Evolutionary conservation across 768 basidiomycete species (phyloP).

Genomic region (Wakefieldia striispora): DNA sequence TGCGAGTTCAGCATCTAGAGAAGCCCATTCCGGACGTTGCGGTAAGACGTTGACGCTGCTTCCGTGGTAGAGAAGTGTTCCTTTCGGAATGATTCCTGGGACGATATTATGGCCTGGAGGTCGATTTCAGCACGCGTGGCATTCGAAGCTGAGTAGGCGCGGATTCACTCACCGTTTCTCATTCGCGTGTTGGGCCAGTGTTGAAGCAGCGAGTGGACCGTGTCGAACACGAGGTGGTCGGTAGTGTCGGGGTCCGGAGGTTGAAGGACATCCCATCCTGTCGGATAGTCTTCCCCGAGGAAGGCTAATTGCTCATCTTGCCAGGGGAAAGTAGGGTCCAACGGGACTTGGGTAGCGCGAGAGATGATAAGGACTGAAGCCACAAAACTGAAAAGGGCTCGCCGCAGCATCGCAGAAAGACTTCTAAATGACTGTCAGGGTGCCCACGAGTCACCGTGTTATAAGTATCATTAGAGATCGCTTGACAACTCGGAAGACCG

Average conservation of each 20-base stretch:
- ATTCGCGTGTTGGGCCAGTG: too few relatives aligned
- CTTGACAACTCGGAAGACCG: too few relatives aligned
- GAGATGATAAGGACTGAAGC: neutral
- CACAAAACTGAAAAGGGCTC: neutral
- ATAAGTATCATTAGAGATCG: too few relatives aligned
- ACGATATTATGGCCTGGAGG: too few relatives aligned
- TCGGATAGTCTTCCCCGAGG: neutral
- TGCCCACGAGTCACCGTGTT: too few relatives aligned
- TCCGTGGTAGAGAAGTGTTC: constrained; percentile 34
- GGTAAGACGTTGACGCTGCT: constrained; percentile 21
- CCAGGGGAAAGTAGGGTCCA: neutral
- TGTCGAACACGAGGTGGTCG: constrained; percentile 34
- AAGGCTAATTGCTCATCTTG: neutral
- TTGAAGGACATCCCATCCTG: constrained; percentile 21
- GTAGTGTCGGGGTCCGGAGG: constrained; percentile 26
- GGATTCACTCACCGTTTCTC: constrained; percentile 32
- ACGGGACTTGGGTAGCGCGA: neutral
- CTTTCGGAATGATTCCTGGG: too few relatives aligned
- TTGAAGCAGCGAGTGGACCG: too few relatives aligned
- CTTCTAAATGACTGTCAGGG: too few relatives aligned
- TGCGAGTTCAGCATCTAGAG: constrained; percentile 32
- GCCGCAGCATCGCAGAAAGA: neutral
- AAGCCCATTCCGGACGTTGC: constrained; percentile 28
- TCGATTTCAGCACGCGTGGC: too few relatives aligned
- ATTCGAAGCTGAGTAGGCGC: too few relatives aligned